Evolutionary conservation across 805 yeast species (phyloP).

Genomic region (Saccharomycopsis sp.): DNA sequence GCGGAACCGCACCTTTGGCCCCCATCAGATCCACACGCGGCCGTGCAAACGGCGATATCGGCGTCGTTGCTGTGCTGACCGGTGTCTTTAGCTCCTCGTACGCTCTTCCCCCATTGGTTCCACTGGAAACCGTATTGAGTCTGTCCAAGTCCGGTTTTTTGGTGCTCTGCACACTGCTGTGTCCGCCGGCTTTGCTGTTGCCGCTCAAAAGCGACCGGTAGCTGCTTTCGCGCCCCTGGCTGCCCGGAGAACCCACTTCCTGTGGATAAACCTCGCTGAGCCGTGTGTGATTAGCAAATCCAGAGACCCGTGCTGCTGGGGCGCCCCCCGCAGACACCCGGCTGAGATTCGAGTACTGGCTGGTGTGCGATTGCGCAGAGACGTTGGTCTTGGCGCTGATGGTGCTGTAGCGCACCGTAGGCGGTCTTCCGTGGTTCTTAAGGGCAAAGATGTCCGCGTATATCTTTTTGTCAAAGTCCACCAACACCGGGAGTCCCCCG

Average conservation of each 20-base stretch:
- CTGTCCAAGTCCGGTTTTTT: background rate
- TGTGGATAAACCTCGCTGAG: background rate
- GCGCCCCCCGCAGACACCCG: background rate
- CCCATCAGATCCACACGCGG: background rate
- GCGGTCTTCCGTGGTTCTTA: constrained; percentile 17
- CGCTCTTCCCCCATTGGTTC: background rate
- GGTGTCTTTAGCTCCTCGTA: background rate
- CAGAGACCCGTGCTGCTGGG: background rate
- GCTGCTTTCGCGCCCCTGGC: background rate
- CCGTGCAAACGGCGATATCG: background rate
- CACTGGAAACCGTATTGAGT: background rate
- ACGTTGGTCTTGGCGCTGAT: background rate
- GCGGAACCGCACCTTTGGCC: background rate
- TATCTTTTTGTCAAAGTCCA: constrained; percentile 42
- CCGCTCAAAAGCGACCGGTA: background rate
- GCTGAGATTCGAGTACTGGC: background rate
- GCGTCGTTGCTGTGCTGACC: background rate
- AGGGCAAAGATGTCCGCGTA: constrained; percentile 25
- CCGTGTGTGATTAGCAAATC: background rate
- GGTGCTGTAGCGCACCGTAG: constrained; percentile 13
- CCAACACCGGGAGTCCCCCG: constrained; percentile 47
- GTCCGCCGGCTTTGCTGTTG: background rate
- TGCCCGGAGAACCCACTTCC: background rate
- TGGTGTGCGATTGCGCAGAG: background rate
- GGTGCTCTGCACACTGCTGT: constrained; percentile 1